These are phyloP conservation scores for Aspergillus biplanus DNA, from an alignment of 495 filamentous ascomycete species.

Conservation along the genomic window DNA sequence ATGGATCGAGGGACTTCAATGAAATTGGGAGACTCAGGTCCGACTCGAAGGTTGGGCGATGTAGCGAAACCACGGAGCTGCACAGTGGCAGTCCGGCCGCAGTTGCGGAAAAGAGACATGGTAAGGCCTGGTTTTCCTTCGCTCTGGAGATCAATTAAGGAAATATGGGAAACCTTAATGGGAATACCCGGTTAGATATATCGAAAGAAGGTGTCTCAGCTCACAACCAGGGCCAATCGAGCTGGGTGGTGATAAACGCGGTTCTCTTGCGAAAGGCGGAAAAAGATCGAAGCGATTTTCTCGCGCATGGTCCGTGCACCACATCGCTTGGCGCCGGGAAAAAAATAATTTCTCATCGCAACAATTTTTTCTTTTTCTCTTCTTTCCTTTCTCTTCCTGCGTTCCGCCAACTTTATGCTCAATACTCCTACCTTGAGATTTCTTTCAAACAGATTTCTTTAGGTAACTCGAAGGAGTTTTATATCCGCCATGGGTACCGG, in stretches of 20 bases:
- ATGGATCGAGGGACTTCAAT: conserved; percentile 65
- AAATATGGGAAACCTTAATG: neutral
- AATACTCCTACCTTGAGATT: conserved; percentile 35
- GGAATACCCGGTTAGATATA: neutral
- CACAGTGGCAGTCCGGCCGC: conserved; percentile 44
- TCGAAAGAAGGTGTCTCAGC: conserved; percentile 8
- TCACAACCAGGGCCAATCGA: conserved; percentile 15
- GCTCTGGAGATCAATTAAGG: neutral
- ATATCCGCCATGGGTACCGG: conserved; percentile 78
- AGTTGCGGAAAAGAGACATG: conserved; percentile 48
- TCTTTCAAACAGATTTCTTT: conserved; percentile 31
- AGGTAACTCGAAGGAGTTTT: conserved; percentile 25
- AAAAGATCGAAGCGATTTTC: conserved; percentile 51
- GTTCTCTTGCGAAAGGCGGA: conserved; percentile 30
- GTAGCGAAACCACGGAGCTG: conserved; percentile 51
- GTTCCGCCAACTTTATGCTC: conserved; percentile 41
- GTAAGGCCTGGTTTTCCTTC: conserved; percentile 17
- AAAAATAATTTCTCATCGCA: conserved; percentile 34
- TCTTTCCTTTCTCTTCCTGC: conserved; percentile 40
- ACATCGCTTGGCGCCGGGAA: conserved; percentile 42
- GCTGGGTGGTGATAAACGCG: conserved; percentile 20
- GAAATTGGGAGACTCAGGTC: conserved; percentile 73
- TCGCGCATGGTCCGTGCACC: conserved; percentile 45
- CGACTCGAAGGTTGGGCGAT: conserved; percentile 43
- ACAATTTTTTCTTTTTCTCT: conserved; percentile 36